Evolutionary conservation across 345 rosid genomes (phyloP).

Genomic region (Lepidium aucheri): DNA sequence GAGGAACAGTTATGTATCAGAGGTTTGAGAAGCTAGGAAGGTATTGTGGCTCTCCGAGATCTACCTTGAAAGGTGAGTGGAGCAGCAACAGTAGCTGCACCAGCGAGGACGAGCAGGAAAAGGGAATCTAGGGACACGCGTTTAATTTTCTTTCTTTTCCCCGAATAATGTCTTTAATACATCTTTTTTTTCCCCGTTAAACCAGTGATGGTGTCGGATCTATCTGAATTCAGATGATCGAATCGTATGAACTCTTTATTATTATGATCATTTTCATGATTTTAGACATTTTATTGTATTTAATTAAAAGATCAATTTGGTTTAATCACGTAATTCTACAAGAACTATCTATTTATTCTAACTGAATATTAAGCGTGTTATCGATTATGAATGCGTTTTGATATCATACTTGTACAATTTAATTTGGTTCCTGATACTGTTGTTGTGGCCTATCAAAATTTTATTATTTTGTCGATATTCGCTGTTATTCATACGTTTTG

Average conservation of each 20-base stretch:
- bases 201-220: neutral
- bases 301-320: neutral
- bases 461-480: too few species aligned
- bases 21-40: conserved; percentile 22
- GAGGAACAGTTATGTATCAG: conserved; percentile 23
- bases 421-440: neutral
- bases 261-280: neutral
- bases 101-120: conserved; percentile 28
- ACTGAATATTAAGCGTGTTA: neutral
- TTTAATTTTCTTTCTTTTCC: neutral
- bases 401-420: neutral
- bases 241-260: neutral
- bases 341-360: neutral
- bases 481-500: too few species aligned
- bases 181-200: neutral
- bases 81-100: conserved; percentile 26
- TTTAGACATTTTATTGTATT: too few species aligned
- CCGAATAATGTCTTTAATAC: neutral
- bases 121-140: conserved; percentile 10
- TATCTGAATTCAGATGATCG: neutral
- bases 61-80: conserved; percentile 30
- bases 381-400: neutral
- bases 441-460: neutral
- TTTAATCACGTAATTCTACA: neutral
- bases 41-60: conserved; percentile 18